A percentile compares a stretch with the other conserved stretches of the same genome.
Conservation (phyloP, 345 rosid genomes). For the Bruguiera sexangula region DNA sequence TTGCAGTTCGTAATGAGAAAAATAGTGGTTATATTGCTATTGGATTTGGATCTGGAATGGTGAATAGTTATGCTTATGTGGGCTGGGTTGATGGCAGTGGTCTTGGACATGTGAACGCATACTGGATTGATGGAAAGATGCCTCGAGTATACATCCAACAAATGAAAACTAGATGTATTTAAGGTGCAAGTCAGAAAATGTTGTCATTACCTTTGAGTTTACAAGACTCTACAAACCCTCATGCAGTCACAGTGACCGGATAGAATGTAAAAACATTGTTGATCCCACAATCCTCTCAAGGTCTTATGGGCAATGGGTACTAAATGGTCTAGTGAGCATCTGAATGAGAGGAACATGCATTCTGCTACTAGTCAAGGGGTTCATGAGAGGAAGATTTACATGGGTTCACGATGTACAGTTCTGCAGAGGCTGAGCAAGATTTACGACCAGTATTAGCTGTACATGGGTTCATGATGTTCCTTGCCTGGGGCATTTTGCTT, state of each 20-base stretch:
- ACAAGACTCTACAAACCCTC: conserved; percentile 65
- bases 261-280: conserved; percentile 72
- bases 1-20: conserved; percentile 92
- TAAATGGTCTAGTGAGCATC: conserved; percentile 64
- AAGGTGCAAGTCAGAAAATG: conserved; percentile 86
- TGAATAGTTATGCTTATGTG: conserved; percentile 76
- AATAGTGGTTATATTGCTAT: conserved; percentile 89
- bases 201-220: conserved; percentile 85
- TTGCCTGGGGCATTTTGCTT: conserved; percentile 94
- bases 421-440: conserved; percentile 93
- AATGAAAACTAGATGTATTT: conserved; percentile 74
- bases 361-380: conserved; percentile 58
- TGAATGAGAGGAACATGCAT: conserved; percentile 94
- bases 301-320: conserved; percentile 96
- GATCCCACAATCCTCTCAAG: conserved; percentile 82
- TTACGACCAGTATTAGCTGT: conserved; percentile 82
- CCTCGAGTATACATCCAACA: conserved; percentile 66
- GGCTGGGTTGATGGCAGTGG: conserved; percentile 82
- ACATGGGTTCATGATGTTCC: conserved; percentile 99
- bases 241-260: conserved; percentile 42
- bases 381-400: no score
- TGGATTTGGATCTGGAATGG: conserved; percentile 80
- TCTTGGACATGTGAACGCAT: conserved; percentile 67
- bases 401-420: conserved; percentile 43
- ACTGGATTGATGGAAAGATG: conserved; percentile 88